Evolutionary conservation across 2,329 filamentous ascomycete species (phyloP), one percentile per base, ranked within the genome.

Genomic region (Pezicula radicicola): DNA sequence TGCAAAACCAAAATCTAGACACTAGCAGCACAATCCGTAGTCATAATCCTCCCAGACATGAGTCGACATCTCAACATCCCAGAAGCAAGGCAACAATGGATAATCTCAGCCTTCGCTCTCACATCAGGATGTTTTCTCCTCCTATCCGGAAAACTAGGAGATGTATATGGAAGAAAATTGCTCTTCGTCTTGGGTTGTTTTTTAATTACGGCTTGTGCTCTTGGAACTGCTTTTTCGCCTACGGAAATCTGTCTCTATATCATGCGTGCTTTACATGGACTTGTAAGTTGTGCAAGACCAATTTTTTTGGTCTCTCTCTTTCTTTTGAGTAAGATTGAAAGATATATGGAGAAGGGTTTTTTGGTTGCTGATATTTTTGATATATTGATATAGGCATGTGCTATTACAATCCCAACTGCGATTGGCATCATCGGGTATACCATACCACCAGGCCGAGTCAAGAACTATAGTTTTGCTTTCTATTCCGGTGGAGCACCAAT

Each of bases 381-480:
- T 21, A 21, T 21, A 21, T 21, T 21, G 21, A 10, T 15, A 9
- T 27, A 57, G 66, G 71, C 71, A 36, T 55, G 65, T 25, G 85
- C 86, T 2, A 83, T 84, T 15, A 88, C 87, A 61, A 83, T 88
- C 0, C 85, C 86, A 0, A 88, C 85, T 0, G 86, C 85, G 0
- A 81, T 89, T 61, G 86, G 86, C 0, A 88, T 89, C 37, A 66
- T 89, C 3, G 85, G 84, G 0, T 79, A 80, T 1, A 87, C 83
- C 0, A 89, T 89, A 50, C 79, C 80, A 1, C 84, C 84, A 0
- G 83, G 85, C 0, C 84, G 81, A 56, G 80, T 84, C 4, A 88
- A 88, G 68, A 88, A 87, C 60, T 87, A 87, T 63, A 84, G 85
- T 1, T 88, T 89, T 58, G 81, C 80, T 36, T 75, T 78, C 19